Conservation (phyloP, 139 green algal species). For the Yamagishiella unicocca region DNA sequence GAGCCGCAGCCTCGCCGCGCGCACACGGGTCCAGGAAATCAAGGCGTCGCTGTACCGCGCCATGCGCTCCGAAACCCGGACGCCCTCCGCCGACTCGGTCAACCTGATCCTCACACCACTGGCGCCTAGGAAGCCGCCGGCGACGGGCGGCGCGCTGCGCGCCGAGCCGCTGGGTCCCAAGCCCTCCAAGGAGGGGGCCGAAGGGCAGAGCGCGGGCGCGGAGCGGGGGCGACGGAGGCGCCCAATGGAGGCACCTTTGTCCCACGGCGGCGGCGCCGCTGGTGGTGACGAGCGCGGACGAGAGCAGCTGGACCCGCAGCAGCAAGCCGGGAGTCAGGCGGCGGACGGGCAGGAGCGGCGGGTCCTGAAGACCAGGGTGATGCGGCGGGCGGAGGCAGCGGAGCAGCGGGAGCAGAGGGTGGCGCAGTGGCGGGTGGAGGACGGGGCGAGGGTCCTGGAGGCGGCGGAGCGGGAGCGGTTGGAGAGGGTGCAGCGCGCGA, state of each 20-base stretch:
- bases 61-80: neutral
- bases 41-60: neutral
- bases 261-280: neutral
- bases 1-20: neutral
- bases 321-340: neutral
- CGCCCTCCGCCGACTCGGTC: neutral
- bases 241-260: neutral
- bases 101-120: conserved; percentile 3
- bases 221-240: neutral
- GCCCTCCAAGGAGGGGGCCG: neutral
- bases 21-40: neutral
- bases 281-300: neutral
- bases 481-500: neutral
- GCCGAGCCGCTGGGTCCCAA: neutral
- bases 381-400: neutral
- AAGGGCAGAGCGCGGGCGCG: neutral
- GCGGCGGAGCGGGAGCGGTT: neutral
- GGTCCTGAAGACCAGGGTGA: neutral
- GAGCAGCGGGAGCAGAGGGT: neutral
- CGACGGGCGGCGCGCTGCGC: neutral
- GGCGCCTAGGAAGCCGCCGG: neutral
- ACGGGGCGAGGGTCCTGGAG: neutral
- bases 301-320: neutral
- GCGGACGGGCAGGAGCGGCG: neutral
- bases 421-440: neutral